A percentile compares a stretch with the other conserved stretches of the same genome.
phyloP scores from a whole-genome alignment of 2,329 filamentous ascomycete genomes.

The Lachnellula suecica region DNA sequence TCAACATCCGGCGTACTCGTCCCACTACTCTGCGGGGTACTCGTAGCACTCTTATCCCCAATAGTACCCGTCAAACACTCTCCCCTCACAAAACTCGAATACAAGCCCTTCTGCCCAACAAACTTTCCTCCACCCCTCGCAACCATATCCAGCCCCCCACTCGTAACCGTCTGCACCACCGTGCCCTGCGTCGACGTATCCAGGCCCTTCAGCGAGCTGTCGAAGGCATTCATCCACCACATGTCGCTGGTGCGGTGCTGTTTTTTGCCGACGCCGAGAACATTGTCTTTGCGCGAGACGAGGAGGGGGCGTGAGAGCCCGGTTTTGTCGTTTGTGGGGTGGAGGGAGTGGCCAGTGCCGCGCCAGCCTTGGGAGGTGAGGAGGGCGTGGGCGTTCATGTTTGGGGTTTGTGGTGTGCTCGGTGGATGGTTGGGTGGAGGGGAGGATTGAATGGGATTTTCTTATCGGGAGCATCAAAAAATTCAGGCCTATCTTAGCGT shows the following conservation, averaged over 20 bases:
- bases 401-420: neutral
- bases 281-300: conserved; percentile 78
- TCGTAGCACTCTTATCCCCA: conserved; percentile 15
- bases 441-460: neutral
- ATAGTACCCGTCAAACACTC: conserved; percentile 75
- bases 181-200: conserved; percentile 59
- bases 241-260: conserved; percentile 68
- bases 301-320: conserved; percentile 84
- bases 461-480: neutral
- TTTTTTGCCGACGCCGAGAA: conserved; percentile 78
- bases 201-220: conserved; percentile 81
- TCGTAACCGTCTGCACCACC: conserved; percentile 53
- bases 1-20: conserved; percentile 17
- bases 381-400: conserved; percentile 82
- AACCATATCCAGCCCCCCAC: conserved; percentile 55
- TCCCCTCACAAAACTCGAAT: conserved; percentile 82
- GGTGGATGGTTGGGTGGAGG: neutral
- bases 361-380: conserved; percentile 88
- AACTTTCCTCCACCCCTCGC: conserved; percentile 55
- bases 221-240: conserved; percentile 97
- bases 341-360: conserved; percentile 83
- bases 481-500: neutral
- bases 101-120: conserved; percentile 60
- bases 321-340: conserved; percentile 67
- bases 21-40: conserved; percentile 10